These are phyloP conservation scores for Erucastrum elatum DNA, from an alignment of 345 rosid species.

Conservation along the genomic window DNA sequence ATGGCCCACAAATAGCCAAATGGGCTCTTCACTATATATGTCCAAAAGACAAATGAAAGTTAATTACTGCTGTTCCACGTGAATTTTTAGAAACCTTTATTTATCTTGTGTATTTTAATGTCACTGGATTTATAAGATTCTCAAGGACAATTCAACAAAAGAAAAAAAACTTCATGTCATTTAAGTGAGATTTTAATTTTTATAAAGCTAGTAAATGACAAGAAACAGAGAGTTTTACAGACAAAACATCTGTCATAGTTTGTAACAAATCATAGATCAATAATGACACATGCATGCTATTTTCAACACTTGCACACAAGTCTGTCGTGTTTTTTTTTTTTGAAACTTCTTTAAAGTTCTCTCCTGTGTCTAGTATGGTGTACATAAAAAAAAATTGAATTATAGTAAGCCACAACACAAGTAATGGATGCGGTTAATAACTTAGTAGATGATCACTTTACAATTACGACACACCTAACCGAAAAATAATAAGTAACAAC, in stretches of 20 bases:
- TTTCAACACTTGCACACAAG: neutral
- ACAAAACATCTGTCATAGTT: slow-evolving; percentile 5
- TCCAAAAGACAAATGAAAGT: neutral
- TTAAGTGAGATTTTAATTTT: no score
- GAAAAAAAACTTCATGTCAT: no score
- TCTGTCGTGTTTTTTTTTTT: no score
- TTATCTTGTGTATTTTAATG: neutral
- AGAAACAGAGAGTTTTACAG: neutral
- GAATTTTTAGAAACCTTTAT: no score
- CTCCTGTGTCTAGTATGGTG: neutral
- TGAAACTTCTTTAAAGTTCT: no score
- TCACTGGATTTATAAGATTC: neutral
- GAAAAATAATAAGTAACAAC: neutral
- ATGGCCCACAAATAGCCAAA: neutral
- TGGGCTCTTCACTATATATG: neutral
- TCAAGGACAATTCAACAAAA: neutral
- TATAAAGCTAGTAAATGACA: neutral
- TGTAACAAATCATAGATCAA: slow-evolving; percentile 25
- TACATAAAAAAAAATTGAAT: neutral
- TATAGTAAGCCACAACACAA: slow-evolving; percentile 2
- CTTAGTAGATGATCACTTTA: neutral
- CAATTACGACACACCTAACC: slow-evolving; percentile 32
- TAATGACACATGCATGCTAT: slow-evolving; percentile 25
- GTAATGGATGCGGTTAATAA: slow-evolving; percentile 2
- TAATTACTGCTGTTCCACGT: neutral